Evolutionary conservation across 2,329 filamentous ascomycete genomes (phyloP), one percentile per base, ranked within the genome.

Genomic region (Beauveria sp.): DNA sequence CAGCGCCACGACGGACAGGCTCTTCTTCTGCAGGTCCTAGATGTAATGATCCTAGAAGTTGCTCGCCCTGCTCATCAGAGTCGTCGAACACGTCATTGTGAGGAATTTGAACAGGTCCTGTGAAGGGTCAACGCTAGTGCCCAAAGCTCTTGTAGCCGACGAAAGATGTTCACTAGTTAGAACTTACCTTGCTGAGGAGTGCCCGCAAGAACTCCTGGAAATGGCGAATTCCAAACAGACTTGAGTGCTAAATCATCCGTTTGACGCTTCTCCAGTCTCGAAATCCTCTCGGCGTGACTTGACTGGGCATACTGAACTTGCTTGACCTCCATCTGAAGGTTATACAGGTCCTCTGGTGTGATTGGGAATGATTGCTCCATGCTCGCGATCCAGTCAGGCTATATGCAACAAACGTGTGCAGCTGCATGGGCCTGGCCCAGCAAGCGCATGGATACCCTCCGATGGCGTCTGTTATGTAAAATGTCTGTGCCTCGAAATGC

Each of bases 181-280:
- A 5, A 41, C 84, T 74, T 76, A 96, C 93, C 91, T 78, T 96
- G 90, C 72, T 96, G 90, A 59, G 92, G 89, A 51, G 91, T 92
- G 59, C 90, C 89, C 67, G 88, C 87, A 62, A 96, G 74, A 44
- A 92, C 85, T 65, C 87, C 88, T n/a, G 93, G 92, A 71, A 97
- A 97, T 18, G 92, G 92, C 61, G 92, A 96, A 65, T 89, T 88
- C 94, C 94, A 99, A 61, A 96, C 89, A 63, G 90, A 96, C 75
- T 93, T 96, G 63, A 88, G 75, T 37, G 84, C 81, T 55, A 84
- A 83, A 74, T 88, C 84, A 66, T 88, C 85, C 40, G 85, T 84
- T 69, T 88, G 84, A 52, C 85, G 84, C 68, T 85, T 86, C 71
- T 89, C 86, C 56, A 89, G 72, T 64, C 84, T 77, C 63, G 81